phyloP scores from a whole-genome alignment of 169 alveolate genomes.

The Babesia divergens region DNA sequence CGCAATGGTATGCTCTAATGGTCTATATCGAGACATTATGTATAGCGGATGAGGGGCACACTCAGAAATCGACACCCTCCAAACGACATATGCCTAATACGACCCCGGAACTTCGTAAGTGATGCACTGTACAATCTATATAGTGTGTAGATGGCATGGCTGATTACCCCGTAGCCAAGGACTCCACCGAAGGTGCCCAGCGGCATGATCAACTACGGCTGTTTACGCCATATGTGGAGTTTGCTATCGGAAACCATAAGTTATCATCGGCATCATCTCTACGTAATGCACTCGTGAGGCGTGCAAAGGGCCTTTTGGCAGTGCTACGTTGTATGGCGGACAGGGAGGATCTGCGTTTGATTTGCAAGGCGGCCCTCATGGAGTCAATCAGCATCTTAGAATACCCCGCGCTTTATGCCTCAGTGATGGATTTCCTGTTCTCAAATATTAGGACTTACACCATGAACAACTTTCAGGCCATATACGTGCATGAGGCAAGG shows the following conservation, averaged over 20 bases:
- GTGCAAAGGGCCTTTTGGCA: constrained; percentile 43
- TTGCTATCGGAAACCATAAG: not conserved
- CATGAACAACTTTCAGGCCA: not conserved
- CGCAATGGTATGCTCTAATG: not conserved
- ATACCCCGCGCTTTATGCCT: constrained; percentile 41
- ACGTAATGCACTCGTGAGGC: constrained; percentile 22
- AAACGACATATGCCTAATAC: not conserved
- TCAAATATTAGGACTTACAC: not conserved
- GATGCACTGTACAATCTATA: no score
- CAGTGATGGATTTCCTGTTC: constrained; percentile 49
- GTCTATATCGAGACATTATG: not conserved
- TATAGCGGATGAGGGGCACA: not conserved
- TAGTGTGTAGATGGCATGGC: constrained; percentile 21
- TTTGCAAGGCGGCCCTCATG: constrained; percentile 3
- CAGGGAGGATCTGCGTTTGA: not conserved
- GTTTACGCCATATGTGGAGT: not conserved
- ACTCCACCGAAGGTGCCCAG: not conserved
- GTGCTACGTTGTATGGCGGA: constrained; percentile 33
- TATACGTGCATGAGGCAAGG: constrained; percentile 8
- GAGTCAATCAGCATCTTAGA: constrained; percentile 2
- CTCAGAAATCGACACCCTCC: not conserved
- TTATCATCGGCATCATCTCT: not conserved
- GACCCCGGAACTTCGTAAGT: constrained; percentile 23
- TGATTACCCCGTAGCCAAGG: not conserved
- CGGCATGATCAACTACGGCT: not conserved